A percentile compares a stretch with the other conserved stretches of the same genome.
These are phyloP conservation scores for Leccinum barrowsii DNA, from an alignment of 768 basidiomycete species.

Conservation along the genomic window DNA sequence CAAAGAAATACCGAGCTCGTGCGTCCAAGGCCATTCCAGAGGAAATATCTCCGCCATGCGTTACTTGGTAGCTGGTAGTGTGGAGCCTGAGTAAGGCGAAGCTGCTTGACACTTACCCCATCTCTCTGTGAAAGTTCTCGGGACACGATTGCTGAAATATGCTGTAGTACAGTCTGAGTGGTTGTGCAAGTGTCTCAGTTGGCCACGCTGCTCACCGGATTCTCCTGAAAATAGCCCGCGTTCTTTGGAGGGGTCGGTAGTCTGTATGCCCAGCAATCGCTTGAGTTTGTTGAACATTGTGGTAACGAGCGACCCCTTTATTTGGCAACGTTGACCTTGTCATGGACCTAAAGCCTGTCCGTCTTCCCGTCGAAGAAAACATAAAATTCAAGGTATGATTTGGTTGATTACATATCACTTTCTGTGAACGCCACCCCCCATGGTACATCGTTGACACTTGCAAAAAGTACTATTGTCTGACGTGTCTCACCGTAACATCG, in stretches of 20 bases:
- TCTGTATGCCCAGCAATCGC: background rate
- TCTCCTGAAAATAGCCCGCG: constrained; percentile 16
- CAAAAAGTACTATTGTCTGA: background rate
- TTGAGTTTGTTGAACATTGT: background rate
- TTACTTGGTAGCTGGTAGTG: constrained; percentile 9
- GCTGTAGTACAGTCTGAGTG: constrained; percentile 12
- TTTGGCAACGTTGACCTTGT: background rate
- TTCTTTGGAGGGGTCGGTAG: background rate
- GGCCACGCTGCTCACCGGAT: constrained; percentile 16
- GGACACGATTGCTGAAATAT: constrained; percentile 28
- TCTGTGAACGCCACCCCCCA: background rate
- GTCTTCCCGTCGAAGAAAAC: constrained; percentile 19
- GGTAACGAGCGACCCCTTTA: background rate
- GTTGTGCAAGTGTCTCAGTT: background rate
- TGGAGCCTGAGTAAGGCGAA: background rate
- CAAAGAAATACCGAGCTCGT: constrained; percentile 30
- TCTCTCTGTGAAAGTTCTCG: constrained; percentile 15
- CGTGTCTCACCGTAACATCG: background rate
- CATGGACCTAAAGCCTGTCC: constrained; percentile 21
- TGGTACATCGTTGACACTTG: background rate
- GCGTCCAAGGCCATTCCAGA: constrained; percentile 7
- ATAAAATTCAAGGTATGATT: constrained; percentile 23
- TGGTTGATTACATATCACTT: background rate
- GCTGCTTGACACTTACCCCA: constrained; percentile 20
- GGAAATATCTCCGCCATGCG: constrained; percentile 23